phyloP scores from a whole-genome alignment of 441 rosid species.

The Populus trichocarpa region DNA sequence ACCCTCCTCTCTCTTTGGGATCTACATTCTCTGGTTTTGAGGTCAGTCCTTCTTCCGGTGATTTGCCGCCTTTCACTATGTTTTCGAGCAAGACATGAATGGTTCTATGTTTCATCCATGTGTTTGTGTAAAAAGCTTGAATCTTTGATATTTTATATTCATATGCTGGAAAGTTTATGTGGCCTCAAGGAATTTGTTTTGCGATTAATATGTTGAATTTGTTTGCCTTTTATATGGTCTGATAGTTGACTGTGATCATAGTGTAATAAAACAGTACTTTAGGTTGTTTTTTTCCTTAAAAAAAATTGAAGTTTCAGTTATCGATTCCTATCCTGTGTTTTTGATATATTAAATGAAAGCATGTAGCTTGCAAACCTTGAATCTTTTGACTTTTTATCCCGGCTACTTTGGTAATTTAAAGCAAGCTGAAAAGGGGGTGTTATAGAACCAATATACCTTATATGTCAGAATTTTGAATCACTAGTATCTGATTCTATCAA shows the following conservation, averaged over 20 bases:
- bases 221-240: too few species aligned
- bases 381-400: too few species aligned
- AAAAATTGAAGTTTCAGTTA: not conserved
- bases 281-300: not conserved
- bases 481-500: not conserved
- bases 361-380: not conserved
- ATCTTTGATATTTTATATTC: not conserved
- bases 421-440: too few species aligned
- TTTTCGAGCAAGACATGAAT: not conserved
- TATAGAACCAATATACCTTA: too few species aligned
- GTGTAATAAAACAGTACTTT: not conserved
- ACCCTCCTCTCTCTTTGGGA: constrained; percentile 20
- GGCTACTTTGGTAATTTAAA: too few species aligned
- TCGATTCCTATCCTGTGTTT: not conserved
- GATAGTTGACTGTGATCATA: too few species aligned
- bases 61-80: not conserved
- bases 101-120: not conserved
- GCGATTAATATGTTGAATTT: not conserved
- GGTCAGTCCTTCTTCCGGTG: not conserved
- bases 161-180: not conserved
- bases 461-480: not conserved
- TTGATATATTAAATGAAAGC: not conserved
- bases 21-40: not conserved
- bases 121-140: not conserved
- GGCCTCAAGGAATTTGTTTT: not conserved